Evolutionary conservation across 306 rosid species (phyloP).

Genomic region (Corylus americana): DNA sequence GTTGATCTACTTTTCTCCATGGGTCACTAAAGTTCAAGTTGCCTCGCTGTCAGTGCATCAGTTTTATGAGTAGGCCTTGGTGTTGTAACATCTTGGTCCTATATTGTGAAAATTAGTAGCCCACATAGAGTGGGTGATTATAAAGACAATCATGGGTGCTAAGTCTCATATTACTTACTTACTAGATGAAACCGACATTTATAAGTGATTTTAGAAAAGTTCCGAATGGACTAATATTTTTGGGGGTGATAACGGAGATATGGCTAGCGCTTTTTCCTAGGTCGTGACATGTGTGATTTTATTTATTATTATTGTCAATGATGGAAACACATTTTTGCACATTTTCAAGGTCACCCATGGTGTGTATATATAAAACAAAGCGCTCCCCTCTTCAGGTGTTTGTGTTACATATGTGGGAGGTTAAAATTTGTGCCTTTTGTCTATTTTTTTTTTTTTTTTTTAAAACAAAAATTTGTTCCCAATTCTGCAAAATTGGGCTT

Average conservation of each 20-base stretch:
- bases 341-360: neutral
- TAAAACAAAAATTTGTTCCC: neutral
- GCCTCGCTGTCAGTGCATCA: neutral
- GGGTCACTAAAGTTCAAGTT: neutral
- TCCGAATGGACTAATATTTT: too few relatives aligned
- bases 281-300: too few relatives aligned
- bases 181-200: too few relatives aligned
- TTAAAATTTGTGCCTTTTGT: neutral
- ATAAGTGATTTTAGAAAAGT: too few relatives aligned
- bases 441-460: neutral
- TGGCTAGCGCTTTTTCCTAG: too few relatives aligned
- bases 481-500: slow-evolving; percentile 1
- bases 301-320: too few relatives aligned
- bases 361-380: neutral
- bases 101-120: too few relatives aligned
- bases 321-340: neutral
- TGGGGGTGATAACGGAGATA: too few relatives aligned
- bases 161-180: too few relatives aligned
- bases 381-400: neutral
- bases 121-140: too few relatives aligned
- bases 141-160: too few relatives aligned
- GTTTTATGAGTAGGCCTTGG: neutral
- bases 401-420: neutral
- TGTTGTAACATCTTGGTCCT: neutral
- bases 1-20: neutral